A percentile compares a stretch with the other conserved stretches of the same genome.
Conservation (phyloP, 1,139 yeast species). For the Geotrichum klebahnii region DNA sequence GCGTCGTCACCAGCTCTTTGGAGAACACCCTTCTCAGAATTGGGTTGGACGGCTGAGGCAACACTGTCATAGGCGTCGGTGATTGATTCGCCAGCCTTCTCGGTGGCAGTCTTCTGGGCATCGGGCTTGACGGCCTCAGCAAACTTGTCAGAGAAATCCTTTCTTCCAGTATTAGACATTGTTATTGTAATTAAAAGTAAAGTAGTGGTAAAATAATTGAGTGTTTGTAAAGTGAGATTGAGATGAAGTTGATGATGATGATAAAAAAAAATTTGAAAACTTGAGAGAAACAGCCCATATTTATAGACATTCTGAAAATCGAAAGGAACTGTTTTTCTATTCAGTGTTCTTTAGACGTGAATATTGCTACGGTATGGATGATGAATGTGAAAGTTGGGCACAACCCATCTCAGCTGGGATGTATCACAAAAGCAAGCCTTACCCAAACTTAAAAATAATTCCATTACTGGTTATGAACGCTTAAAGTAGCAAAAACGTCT, state of each 20-base stretch:
- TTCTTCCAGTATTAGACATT: slow-evolving; percentile 54
- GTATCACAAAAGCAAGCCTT: too few species aligned
- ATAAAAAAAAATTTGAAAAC: too few species aligned
- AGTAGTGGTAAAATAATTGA: slow-evolving; percentile 1
- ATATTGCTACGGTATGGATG: too few species aligned
- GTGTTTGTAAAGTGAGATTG: not conserved
- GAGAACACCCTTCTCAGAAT: slow-evolving; percentile 58
- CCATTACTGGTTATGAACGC: too few species aligned
- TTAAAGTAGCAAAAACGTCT: too few species aligned
- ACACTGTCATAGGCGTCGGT: slow-evolving; percentile 63
- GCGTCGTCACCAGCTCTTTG: slow-evolving; percentile 62
- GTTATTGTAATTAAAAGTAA: not conserved
- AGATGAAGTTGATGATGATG: not conserved
- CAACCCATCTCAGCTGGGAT: too few species aligned
- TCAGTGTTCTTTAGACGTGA: too few species aligned
- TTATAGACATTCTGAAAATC: too few species aligned
- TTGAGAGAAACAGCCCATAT: too few species aligned
- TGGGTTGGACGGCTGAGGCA: slow-evolving; percentile 58
- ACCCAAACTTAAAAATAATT: too few species aligned
- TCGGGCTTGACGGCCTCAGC: slow-evolving; percentile 70
- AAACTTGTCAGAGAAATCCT: slow-evolving; percentile 64
- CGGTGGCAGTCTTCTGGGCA: slow-evolving; percentile 57
- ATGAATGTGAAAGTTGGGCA: too few species aligned
- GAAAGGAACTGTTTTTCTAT: too few species aligned
- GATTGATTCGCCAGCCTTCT: slow-evolving; percentile 67